phyloP scores from a whole-genome alignment of 805 yeast genomes.

The Isabelozyma heimii region DNA sequence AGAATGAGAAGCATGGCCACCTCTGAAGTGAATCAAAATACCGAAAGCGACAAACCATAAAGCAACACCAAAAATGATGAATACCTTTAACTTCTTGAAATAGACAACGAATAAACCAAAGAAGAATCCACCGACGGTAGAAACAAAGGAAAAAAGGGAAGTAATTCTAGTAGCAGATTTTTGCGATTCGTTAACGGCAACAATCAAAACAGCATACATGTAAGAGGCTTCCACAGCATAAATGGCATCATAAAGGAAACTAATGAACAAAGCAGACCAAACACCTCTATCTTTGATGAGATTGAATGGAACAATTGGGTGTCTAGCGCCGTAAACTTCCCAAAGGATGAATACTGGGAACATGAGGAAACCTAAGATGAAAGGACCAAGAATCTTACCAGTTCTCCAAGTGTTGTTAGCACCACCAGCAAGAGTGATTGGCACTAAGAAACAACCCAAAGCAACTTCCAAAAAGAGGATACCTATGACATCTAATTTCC shows the following conservation, averaged over 20 bases:
- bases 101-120: conserved; percentile 12
- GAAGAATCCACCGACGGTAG: conserved; percentile 11
- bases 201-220: conserved; percentile 12
- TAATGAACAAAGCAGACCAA: conserved; percentile 12
- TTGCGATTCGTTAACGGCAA: conserved; percentile 12
- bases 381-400: conserved; percentile 13
- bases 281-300: conserved; percentile 15
- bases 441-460: conserved; percentile 32
- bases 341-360: conserved; percentile 11
- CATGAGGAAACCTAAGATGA: conserved; percentile 12
- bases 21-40: conserved; percentile 51
- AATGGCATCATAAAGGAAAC: conserved; percentile 11
- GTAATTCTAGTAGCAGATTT: conserved; percentile 14
- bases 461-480: conserved; percentile 28
- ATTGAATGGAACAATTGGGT: conserved; percentile 12
- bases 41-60: conserved; percentile 61
- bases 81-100: conserved; percentile 37
- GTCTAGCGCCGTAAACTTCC: conserved; percentile 11
- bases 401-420: conserved; percentile 12
- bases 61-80: conserved; percentile 51
- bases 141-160: conserved; percentile 11
- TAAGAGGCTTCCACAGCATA: conserved; percentile 9
- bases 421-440: conserved; percentile 32
- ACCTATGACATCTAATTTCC: conserved; percentile 37
- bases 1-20: conserved; percentile 19